phyloP scores from a whole-genome alignment of 345 rosid genomes.

The Lepidium africanum region DNA sequence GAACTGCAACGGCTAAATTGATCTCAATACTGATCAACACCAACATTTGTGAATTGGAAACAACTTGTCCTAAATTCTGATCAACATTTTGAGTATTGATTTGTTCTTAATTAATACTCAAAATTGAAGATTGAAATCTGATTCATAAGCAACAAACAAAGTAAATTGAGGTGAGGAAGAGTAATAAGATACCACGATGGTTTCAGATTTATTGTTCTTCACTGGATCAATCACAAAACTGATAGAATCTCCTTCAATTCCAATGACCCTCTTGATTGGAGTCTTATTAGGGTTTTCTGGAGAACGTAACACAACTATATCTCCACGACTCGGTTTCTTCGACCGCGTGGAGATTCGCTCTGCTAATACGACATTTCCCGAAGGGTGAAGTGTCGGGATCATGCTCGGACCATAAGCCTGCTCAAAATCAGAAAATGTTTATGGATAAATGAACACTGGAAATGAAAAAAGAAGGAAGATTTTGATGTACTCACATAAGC shows the following conservation, averaged over 20 bases:
- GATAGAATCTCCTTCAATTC: slow-evolving; percentile 54
- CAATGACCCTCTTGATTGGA: slow-evolving; percentile 51
- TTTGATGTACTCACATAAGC: slow-evolving; percentile 32
- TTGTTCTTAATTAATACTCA: neutral
- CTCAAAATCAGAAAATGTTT: neutral
- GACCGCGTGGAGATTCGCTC: slow-evolving; percentile 43
- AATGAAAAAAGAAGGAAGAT: neutral
- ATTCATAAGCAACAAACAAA: neutral
- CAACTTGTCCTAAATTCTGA: neutral
- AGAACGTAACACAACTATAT: slow-evolving; percentile 54
- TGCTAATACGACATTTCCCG: slow-evolving; percentile 42
- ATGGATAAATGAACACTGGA: neutral
- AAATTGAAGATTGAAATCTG: neutral
- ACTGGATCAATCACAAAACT: slow-evolving; percentile 43
- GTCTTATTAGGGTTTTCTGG: slow-evolving; percentile 42
- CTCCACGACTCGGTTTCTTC: slow-evolving; percentile 52
- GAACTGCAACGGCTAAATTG: neutral
- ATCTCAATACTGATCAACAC: neutral
- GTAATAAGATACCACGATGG: slow-evolving; percentile 39
- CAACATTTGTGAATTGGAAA: neutral
- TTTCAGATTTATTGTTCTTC: slow-evolving; percentile 28
- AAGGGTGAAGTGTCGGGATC: slow-evolving; percentile 50
- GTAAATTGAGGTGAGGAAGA: neutral
- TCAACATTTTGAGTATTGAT: neutral
- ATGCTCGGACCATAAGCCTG: slow-evolving; percentile 73